Evolutionary conservation across 257 asterid species (phyloP).

Genomic region (Solanum corneliomulleri): DNA sequence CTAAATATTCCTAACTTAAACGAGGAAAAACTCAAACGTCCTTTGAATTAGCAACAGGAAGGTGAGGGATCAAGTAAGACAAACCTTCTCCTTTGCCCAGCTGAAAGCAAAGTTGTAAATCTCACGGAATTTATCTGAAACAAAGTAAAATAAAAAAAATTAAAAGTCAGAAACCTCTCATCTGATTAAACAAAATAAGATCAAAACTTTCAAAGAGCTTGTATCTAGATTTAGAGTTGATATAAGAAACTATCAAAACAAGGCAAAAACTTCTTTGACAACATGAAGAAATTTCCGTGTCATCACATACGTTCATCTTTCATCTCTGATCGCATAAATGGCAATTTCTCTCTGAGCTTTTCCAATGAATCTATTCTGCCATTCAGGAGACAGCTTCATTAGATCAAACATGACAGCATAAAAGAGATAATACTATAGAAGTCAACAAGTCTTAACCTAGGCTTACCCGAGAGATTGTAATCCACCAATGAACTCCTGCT

Average conservation of each 20-base stretch:
- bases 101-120: constrained; percentile 94
- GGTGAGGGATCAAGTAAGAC: not conserved
- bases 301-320: constrained; percentile 90
- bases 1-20: not conserved
- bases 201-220: not conserved
- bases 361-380: constrained; percentile 90
- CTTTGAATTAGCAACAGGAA: not conserved
- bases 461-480: constrained; percentile 88
- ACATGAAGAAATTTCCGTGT: constrained; percentile 3
- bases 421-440: not conserved
- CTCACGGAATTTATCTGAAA: constrained; percentile 78
- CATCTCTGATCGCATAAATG: constrained; percentile 89
- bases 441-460: not conserved
- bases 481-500: constrained; percentile 84
- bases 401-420: not conserved
- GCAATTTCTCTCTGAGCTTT: constrained; percentile 79
- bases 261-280: not conserved
- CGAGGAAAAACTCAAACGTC: not conserved
- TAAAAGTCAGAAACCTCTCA: not conserved
- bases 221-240: not conserved
- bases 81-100: constrained; percentile 99
- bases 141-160: not conserved
- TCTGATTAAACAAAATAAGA: not conserved
- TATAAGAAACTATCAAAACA: not conserved
- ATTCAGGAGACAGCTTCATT: constrained; percentile 7